phyloP scores from a whole-genome alignment of 129 eudicot genomes.

The Helichrysum umbraculigerum region DNA sequence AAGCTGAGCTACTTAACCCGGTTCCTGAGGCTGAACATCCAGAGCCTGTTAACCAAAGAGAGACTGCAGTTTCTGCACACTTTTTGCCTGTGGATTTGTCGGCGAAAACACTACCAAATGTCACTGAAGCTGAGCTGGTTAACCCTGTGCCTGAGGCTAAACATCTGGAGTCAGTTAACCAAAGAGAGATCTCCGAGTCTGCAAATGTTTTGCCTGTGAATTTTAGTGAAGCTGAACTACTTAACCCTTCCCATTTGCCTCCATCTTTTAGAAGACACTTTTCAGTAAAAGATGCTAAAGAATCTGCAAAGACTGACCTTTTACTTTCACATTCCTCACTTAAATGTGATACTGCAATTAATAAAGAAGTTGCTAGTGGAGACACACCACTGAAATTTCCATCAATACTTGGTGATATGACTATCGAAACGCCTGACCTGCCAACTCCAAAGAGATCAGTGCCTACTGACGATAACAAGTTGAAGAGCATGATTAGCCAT shows the following conservation, averaged over 20 bases:
- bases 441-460: constrained; percentile 69
- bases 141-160: constrained; percentile 62
- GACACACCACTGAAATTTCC: constrained; percentile 58
- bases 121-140: constrained; percentile 9
- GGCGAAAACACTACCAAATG: constrained; percentile 6
- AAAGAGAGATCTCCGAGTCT: constrained; percentile 17
- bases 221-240: constrained; percentile 31
- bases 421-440: constrained; percentile 61
- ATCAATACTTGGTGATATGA: constrained; percentile 25
- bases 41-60: constrained; percentile 48
- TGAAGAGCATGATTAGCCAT: constrained; percentile 38
- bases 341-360: constrained; percentile 22
- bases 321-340: constrained; percentile 19
- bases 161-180: constrained; percentile 55
- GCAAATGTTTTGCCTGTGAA: constrained; percentile 23
- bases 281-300: constrained; percentile 31
- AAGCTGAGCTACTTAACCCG: constrained; percentile 7
- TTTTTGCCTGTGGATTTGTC: constrained; percentile 24
- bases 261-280: constrained; percentile 49
- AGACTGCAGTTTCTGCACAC: constrained; percentile 20
- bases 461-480: constrained; percentile 52
- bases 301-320: constrained; percentile 29
- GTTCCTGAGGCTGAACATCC: constrained; percentile 77
- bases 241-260: constrained; percentile 47
- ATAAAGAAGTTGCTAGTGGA: constrained; percentile 27